These are phyloP conservation scores for Macrotyloma uniflorum DNA, from an alignment of 306 rosid species.

Conservation along the genomic window DNA sequence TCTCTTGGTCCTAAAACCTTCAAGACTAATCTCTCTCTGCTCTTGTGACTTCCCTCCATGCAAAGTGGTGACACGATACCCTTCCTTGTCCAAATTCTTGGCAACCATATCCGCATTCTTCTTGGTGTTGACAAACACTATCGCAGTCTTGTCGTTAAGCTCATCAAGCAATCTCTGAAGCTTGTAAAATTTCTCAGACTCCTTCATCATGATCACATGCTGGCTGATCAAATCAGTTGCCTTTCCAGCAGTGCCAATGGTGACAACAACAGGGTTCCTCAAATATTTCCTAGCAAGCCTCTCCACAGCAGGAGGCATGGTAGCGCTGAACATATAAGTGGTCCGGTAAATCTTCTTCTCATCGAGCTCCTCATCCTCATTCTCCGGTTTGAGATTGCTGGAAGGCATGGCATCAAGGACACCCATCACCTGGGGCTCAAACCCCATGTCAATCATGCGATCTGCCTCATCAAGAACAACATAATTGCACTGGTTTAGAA, in stretches of 20 bases:
- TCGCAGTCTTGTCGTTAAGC: constrained; percentile 53
- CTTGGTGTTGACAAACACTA: constrained; percentile 55
- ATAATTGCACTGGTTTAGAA: constrained; percentile 90
- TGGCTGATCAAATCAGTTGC: constrained; percentile 83
- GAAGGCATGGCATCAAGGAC: constrained; percentile 97
- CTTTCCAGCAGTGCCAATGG: constrained; percentile 88
- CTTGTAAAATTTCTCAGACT: constrained; percentile 48
- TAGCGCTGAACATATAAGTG: constrained; percentile 93
- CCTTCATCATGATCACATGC: constrained; percentile 68
- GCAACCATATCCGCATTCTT: constrained; percentile 51
- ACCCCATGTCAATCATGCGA: constrained; percentile 95
- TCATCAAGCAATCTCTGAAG: constrained; percentile 54
- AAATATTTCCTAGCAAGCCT: constrained; percentile 84
- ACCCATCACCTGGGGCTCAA: constrained; percentile 90
- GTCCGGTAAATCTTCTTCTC: constrained; percentile 88
- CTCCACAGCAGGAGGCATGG: constrained; percentile 93
- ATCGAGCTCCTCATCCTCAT: constrained; percentile 90
- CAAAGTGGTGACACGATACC: constrained; percentile 83
- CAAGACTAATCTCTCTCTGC: constrained; percentile 89
- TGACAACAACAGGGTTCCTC: constrained; percentile 94
- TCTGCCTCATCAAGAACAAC: constrained; percentile 98
- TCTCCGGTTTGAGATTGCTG: constrained; percentile 86
- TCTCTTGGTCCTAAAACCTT: constrained; percentile 88
- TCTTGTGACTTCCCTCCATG: constrained; percentile 95
- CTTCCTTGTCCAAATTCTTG: constrained; percentile 50